Conservation (phyloP, 768 basidiomycete species). For the Amyloporia xantha region DNA sequence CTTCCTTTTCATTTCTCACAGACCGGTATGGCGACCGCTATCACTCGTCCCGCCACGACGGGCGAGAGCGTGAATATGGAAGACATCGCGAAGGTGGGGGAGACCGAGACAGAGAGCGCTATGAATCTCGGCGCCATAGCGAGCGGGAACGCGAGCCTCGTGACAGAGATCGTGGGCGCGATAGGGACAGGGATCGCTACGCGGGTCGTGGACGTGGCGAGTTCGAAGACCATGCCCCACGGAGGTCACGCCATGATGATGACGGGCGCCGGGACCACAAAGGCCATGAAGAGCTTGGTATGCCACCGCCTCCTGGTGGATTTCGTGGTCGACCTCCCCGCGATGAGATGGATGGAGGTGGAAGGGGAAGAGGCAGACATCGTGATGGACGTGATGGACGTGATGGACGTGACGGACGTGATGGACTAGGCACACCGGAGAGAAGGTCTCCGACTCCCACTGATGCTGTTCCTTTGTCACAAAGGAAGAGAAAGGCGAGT, state of each 20-base stretch:
- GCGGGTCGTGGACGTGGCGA: constrained; percentile 18
- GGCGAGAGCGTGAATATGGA: constrained; percentile 21
- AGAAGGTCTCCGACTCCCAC: no score
- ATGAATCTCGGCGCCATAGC: constrained; percentile 15
- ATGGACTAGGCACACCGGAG: no score
- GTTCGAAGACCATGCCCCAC: constrained; percentile 16
- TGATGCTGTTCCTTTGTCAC: no score
- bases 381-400: no score
- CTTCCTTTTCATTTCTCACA: constrained; percentile 36
- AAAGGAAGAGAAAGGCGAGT: no score
- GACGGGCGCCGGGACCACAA: constrained; percentile 34
- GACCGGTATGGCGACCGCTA: constrained; percentile 53
- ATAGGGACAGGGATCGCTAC: constrained; percentile 25
- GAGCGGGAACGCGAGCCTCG: constrained; percentile 21
- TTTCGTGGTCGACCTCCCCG: constrained; percentile 22
- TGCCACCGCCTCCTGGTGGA: constrained; percentile 14
- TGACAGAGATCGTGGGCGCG: constrained; percentile 27
- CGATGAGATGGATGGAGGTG: no score
- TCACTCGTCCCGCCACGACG: constrained; percentile 27
- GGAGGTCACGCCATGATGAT: constrained; percentile 31
- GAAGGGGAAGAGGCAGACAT: no score
- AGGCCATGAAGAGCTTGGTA: constrained; percentile 29
- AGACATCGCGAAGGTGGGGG: constrained; percentile 26
- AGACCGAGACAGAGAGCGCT: constrained; percentile 16
- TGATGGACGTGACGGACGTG: constrained; percentile 40